Conservation (phyloP, 257 asterid species). For the Rhazya stricta region DNA sequence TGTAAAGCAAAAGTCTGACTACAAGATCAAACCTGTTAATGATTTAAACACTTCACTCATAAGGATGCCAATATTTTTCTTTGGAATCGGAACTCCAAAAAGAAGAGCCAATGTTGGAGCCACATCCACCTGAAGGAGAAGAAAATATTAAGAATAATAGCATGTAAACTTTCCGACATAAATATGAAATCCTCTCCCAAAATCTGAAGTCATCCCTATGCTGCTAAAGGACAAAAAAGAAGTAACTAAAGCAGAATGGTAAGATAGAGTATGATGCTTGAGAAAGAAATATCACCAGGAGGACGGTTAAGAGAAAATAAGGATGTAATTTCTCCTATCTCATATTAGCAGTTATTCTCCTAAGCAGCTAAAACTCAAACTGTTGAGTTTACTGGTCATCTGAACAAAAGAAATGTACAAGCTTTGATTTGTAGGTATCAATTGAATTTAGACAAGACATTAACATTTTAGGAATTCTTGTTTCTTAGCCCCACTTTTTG, state of each 20-base stretch:
- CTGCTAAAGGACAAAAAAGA: neutral
- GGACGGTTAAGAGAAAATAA: neutral
- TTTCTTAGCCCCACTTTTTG: neutral
- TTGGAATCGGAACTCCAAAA: slow-evolving; percentile 88
- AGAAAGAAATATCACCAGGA: neutral
- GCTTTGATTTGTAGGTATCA: neutral
- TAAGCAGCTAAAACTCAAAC: neutral
- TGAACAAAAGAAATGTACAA: neutral
- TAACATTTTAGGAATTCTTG: neutral
- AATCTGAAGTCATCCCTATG: neutral
- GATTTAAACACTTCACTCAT: slow-evolving; percentile 56
- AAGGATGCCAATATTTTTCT: slow-evolving; percentile 73
- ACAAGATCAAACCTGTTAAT: slow-evolving; percentile 49
- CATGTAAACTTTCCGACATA: neutral
- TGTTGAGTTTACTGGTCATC: neutral
- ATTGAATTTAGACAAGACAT: neutral
- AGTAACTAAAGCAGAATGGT: neutral
- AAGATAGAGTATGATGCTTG: neutral
- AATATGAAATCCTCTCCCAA: neutral
- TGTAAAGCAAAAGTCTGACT: slow-evolving; percentile 8
- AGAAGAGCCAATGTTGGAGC: slow-evolving; percentile 84
- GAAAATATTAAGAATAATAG: neutral
- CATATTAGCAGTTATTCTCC: neutral
- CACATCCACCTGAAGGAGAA: slow-evolving; percentile 65
- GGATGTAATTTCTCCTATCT: neutral